Evolutionary conservation across 192 early-diverging fungal genomes (phyloP).

Genomic region (Mortierella hygrophila): DNA sequence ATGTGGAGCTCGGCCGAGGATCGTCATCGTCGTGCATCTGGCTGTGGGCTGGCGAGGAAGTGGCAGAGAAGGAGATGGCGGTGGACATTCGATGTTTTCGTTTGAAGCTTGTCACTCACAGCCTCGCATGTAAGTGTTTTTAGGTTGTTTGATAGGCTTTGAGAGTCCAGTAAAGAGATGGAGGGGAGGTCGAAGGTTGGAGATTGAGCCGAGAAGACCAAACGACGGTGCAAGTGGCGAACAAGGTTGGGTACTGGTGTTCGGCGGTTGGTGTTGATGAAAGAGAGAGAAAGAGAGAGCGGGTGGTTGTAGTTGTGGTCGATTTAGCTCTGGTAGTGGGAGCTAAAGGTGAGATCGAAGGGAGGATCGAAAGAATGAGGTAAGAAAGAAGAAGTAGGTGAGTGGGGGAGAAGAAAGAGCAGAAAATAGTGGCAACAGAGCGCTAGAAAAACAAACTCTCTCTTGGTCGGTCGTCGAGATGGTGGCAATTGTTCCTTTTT

Average conservation of each 20-base stretch:
- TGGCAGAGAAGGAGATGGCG: slow-evolving; percentile 7
- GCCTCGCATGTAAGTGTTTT: background rate
- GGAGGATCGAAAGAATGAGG: slow-evolving; percentile 1
- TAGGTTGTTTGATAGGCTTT: background rate
- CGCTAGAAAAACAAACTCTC: background rate
- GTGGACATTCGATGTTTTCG: slow-evolving; percentile 11
- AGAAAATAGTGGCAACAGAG: background rate
- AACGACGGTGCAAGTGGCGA: background rate
- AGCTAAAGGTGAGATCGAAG: background rate
- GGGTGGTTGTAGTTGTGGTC: background rate
- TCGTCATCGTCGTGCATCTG: slow-evolving; percentile 37
- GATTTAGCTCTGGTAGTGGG: background rate
- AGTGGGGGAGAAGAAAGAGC: background rate
- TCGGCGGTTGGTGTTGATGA: background rate
- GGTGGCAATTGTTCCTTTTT: background rate
- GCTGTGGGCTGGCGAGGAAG: slow-evolving; percentile 1
- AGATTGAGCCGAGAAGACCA: background rate
- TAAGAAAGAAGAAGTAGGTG: slow-evolving; percentile 3
- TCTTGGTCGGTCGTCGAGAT: background rate
- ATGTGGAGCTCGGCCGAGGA: slow-evolving; percentile 42
- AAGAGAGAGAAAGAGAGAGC: background rate
- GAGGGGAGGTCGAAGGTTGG: background rate
- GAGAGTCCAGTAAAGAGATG: background rate
- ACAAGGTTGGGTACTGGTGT: too few species aligned
- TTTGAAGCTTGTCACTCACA: background rate